Percentiles rank a stretch among this genome's conserved stretches.
Conservation (phyloP, 352 stramenopile species). For the Thalassiosira hispida region DNA sequence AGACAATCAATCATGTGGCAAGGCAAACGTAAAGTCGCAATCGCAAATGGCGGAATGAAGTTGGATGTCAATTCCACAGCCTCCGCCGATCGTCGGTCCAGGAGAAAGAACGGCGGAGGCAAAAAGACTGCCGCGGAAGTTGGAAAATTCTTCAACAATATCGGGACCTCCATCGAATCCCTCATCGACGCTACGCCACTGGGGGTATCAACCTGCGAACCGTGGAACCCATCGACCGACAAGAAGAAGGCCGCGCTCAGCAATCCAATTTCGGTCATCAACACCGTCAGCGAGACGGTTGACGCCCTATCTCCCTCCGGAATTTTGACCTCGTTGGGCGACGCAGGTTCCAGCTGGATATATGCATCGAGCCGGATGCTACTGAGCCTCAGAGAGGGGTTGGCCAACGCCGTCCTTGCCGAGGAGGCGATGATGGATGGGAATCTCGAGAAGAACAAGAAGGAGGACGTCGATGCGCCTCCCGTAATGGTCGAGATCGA, state of each 20-base stretch:
- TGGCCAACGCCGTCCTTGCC: slow-evolving; percentile 15
- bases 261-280: slow-evolving; percentile 32
- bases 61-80: slow-evolving; percentile 2
- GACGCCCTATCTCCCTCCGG: slow-evolving; percentile 8
- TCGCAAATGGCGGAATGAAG: not conserved
- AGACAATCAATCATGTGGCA: slow-evolving; percentile 3
- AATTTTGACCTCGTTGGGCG: slow-evolving; percentile 3
- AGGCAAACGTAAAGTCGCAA: not conserved
- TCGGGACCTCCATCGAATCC: slow-evolving; percentile 37
- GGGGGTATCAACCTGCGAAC: slow-evolving; percentile 34
- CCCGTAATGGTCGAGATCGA: slow-evolving; percentile 21
- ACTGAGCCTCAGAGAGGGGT: too few species aligned
- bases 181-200: slow-evolving; percentile 48
- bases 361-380: too few species aligned
- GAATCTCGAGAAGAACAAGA: not conserved
- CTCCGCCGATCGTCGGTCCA: not conserved
- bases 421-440: slow-evolving; percentile 18
- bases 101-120: not conserved
- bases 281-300: slow-evolving; percentile 20
- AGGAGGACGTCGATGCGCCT: not conserved
- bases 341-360: slow-evolving; percentile 14
- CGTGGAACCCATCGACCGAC: slow-evolving; percentile 38
- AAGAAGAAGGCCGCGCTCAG: slow-evolving; percentile 32
- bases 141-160: slow-evolving; percentile 25
- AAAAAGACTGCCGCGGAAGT: not conserved